These are phyloP conservation scores for Neopestalotiopsis sp. DNA, from an alignment of 2,329 filamentous ascomycete species.

Conservation along the genomic window DNA sequence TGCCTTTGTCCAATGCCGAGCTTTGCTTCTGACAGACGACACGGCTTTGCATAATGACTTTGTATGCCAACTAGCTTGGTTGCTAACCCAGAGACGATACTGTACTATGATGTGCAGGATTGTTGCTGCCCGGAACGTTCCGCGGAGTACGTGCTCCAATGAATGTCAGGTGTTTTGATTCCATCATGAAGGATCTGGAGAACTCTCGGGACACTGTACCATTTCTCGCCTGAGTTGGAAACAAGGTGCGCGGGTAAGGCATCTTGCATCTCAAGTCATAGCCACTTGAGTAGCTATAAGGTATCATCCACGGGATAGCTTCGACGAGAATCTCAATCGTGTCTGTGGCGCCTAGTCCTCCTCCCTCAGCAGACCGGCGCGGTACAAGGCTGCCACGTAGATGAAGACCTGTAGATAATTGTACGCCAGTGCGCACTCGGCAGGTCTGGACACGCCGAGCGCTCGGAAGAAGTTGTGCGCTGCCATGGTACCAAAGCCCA, in stretches of 20 bases:
- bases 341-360: background rate
- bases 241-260: no score
- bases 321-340: background rate
- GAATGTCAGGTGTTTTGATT: no score
- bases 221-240: no score
- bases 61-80: background rate
- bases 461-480: background rate
- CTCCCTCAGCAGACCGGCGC: background rate
- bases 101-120: no score
- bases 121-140: no score
- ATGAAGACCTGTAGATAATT: background rate
- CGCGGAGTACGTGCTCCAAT: no score
- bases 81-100: no score
- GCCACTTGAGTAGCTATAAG: no score
- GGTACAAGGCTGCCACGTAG: background rate
- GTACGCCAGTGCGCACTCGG: background rate
- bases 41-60: background rate
- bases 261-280: no score
- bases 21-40: background rate
- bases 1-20: no score
- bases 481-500: background rate
- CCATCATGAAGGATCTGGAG: no score
- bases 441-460: background rate
- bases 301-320: background rate
- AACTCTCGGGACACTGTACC: no score